These are phyloP conservation scores for Westerdykella sp. DNA, from an alignment of 2,329 filamentous ascomycete species.

Conservation along the genomic window DNA sequence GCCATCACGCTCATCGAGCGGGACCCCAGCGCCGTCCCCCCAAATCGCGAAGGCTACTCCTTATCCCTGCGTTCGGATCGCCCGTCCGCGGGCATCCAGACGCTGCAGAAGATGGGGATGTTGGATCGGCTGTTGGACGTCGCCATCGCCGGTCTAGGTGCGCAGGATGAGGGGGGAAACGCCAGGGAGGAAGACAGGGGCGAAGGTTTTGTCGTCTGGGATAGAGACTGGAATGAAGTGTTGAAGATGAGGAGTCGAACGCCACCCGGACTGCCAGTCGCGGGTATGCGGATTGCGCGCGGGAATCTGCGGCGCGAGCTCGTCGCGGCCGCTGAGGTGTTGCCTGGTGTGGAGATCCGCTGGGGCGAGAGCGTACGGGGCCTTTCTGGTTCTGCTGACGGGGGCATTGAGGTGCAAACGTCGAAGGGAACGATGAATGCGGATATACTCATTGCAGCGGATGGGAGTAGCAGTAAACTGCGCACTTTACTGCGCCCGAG, in stretches of 20 bases:
- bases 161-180: too few species aligned
- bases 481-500: constrained; percentile 36
- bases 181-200: neutral
- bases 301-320: constrained; percentile 35
- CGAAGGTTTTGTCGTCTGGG: constrained; percentile 39
- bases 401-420: constrained; percentile 1
- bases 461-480: constrained; percentile 42
- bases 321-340: constrained; percentile 24
- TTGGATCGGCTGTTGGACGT: constrained; percentile 30
- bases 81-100: constrained; percentile 33
- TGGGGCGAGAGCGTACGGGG: constrained; percentile 4
- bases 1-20: constrained; percentile 38
- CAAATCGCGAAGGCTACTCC: constrained; percentile 36
- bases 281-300: constrained; percentile 36
- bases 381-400: neutral
- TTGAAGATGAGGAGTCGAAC: constrained; percentile 30
- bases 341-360: constrained; percentile 3
- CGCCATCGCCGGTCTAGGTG: constrained; percentile 24
- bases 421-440: constrained; percentile 12
- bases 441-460: constrained; percentile 44
- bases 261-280: constrained; percentile 31
- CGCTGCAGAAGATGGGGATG: constrained; percentile 37
- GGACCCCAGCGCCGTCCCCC: constrained; percentile 27
- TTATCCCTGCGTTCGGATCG: constrained; percentile 37
- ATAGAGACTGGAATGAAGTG: constrained; percentile 32